phyloP scores from a whole-genome alignment of 352 stramenopile species.

The Pythium pectinolyticum region DNA sequence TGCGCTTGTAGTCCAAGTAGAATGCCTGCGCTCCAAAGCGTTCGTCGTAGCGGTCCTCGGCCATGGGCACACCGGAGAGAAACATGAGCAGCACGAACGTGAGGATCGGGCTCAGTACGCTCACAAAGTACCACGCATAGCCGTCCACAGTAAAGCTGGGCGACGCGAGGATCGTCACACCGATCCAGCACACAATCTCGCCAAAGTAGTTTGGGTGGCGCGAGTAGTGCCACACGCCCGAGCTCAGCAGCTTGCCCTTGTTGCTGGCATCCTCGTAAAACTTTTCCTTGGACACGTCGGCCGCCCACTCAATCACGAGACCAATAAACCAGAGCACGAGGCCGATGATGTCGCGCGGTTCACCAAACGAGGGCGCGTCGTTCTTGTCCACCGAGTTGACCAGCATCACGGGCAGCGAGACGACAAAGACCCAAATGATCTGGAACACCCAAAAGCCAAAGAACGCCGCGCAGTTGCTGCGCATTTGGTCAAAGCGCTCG shows the following conservation, averaged over 20 bases:
- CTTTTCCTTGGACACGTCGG: slow-evolving; percentile 57
- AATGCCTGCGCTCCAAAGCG: slow-evolving; percentile 52
- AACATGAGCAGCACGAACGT: slow-evolving; percentile 72
- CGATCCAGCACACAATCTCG: slow-evolving; percentile 91
- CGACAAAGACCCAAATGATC: slow-evolving; percentile 79
- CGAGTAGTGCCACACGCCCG: slow-evolving; percentile 83
- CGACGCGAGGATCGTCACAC: slow-evolving; percentile 45
- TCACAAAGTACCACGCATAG: slow-evolving; percentile 50
- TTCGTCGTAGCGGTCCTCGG: slow-evolving; percentile 62
- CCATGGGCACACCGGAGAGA: slow-evolving; percentile 62
- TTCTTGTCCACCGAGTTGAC: slow-evolving; percentile 46
- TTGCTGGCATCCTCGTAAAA: slow-evolving; percentile 56
- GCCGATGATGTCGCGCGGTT: slow-evolving; percentile 41
- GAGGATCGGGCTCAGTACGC: slow-evolving; percentile 47
- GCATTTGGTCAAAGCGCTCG: slow-evolving; percentile 78
- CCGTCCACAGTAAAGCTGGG: slow-evolving; percentile 36
- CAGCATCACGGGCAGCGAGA: slow-evolving; percentile 67
- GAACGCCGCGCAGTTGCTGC: slow-evolving; percentile 55
- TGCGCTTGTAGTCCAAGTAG: slow-evolving; percentile 69
- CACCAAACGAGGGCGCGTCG: slow-evolving; percentile 33
- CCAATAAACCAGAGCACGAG: slow-evolving; percentile 57
- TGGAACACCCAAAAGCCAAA: slow-evolving; percentile 83
- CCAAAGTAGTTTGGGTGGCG: slow-evolving; percentile 93
- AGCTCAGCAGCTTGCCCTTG: slow-evolving; percentile 53
- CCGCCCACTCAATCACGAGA: slow-evolving; percentile 53